These are phyloP conservation scores for Mycosarcoma mackinlayi DNA, from an alignment of 1,284 basidiomycete genomes.

Conservation along the genomic window DNA sequence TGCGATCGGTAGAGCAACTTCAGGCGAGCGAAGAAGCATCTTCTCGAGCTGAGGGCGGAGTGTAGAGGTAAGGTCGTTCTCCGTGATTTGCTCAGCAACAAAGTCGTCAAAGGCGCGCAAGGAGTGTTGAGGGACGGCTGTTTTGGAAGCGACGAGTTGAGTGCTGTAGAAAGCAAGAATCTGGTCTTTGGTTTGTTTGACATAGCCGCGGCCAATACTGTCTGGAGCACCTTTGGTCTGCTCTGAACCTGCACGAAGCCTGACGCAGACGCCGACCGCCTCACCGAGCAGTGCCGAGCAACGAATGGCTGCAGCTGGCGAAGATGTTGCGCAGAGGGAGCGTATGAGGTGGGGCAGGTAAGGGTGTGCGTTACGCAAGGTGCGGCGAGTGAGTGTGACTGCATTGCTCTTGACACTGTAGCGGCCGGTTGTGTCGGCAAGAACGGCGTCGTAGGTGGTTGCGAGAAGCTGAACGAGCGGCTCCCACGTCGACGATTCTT, in stretches of 20 bases:
- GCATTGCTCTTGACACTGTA: slow-evolving; percentile 34
- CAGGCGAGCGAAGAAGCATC: slow-evolving; percentile 65
- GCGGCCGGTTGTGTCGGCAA: slow-evolving; percentile 19
- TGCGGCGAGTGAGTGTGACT: slow-evolving; percentile 39
- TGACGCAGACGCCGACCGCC: slow-evolving; percentile 46
- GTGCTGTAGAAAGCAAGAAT: slow-evolving; percentile 59
- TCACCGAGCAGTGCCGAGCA: slow-evolving; percentile 52
- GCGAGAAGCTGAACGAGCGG: slow-evolving; percentile 51
- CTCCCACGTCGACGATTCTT: slow-evolving; percentile 27
- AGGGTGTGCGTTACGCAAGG: slow-evolving; percentile 39
- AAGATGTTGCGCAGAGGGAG: slow-evolving; percentile 33
- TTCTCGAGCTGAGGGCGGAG: slow-evolving; percentile 64
- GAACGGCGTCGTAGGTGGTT: slow-evolving; percentile 47
- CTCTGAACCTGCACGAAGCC: slow-evolving; percentile 54
- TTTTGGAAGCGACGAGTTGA: slow-evolving; percentile 59
- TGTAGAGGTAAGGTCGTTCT: slow-evolving; percentile 42
- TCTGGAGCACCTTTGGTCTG: slow-evolving; percentile 44
- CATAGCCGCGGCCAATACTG: slow-evolving; percentile 47
- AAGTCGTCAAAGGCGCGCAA: slow-evolving; percentile 55
- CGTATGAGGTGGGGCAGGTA: slow-evolving; percentile 48
- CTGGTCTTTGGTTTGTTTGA: slow-evolving; percentile 29
- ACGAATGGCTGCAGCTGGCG: slow-evolving; percentile 38
- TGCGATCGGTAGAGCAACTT: slow-evolving; percentile 53
- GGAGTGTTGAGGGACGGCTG: slow-evolving; percentile 39
- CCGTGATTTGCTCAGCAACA: slow-evolving; percentile 43